Conservation (phyloP, 1,284 basidiomycete genomes). For the Hemileia vastatrix region DNA sequence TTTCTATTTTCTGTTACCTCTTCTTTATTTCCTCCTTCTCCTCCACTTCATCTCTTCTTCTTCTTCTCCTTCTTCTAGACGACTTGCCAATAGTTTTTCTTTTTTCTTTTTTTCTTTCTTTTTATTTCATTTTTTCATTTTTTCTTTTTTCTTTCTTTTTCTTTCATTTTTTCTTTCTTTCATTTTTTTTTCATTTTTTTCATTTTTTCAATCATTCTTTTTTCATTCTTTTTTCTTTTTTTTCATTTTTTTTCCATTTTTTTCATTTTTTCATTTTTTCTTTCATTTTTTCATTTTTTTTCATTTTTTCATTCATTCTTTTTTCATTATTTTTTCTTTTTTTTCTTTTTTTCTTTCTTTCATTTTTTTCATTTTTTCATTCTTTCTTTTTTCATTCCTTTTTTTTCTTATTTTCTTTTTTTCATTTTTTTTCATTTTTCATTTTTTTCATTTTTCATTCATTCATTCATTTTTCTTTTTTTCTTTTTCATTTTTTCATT, state of each 20-base stretch:
- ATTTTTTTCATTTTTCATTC: background rate
- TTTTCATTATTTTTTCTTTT: background rate
- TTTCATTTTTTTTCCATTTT: background rate
- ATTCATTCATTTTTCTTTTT: background rate
- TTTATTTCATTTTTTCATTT: too few relatives aligned
- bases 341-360: background rate
- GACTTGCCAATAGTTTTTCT: too few relatives aligned
- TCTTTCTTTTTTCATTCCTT: background rate
- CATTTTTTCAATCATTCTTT: too few relatives aligned
- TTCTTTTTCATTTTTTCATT: background rate
- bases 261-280: background rate
- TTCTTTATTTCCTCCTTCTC: too few relatives aligned
- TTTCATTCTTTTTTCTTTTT: too few relatives aligned
- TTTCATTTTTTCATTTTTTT: background rate
- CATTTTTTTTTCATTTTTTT: too few relatives aligned
- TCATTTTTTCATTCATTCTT: background rate
- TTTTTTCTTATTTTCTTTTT: background rate
- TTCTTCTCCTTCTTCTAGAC: too few relatives aligned
- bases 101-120: too few relatives aligned
- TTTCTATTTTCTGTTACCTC: too few relatives aligned
- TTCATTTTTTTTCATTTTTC: background rate
- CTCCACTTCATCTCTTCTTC: too few relatives aligned
- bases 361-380: background rate
- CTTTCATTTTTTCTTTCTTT: too few relatives aligned
- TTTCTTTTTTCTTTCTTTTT: too few relatives aligned